Base-by-base conservation (phyloP, 2,329 filamentous ascomycete species). In the Penicillium sp. region DNA sequence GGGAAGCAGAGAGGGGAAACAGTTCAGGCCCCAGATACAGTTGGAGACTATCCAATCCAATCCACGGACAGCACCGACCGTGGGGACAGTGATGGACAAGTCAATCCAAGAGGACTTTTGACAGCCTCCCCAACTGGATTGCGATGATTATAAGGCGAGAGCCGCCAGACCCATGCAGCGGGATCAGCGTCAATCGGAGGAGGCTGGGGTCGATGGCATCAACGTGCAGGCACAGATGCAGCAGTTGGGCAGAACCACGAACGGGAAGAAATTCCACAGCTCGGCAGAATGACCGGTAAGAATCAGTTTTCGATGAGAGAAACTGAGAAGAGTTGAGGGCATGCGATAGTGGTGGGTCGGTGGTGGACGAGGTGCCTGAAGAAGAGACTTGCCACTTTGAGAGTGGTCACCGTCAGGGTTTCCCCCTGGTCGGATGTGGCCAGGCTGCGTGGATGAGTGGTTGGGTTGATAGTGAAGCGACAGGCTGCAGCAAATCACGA, bases 191-290 rank as follows among this genome's bases (percentile, higher is more conserved):
- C 33, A 32, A 47, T 28, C 27, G 13, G 32, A 48, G 45, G 54
- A 47, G 51, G 55, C 50, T 54, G 52, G 55, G 51, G 43, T 38
- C 25, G 38, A 57, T 55, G 45, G 52, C 52, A 52, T 54, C 50
- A 54, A 39, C 51, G 41, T 48, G 50, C 54, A 58, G 48, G 18
- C 29, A 11, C 28, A 26, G 34, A 34, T 45, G 34, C 35, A 39
- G 42, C 34, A 47, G 54, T 58, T 58, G 53, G 55, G 55, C 57
- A 60, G 50, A 59, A 56, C 51, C 52, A 29, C 48, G 48, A 56
- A 56, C 56, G 43, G 9, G 29, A 7, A 32, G 18, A 3, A 7
- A 7, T 32, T 32, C 9, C 29, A 32, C 29, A 7, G 29, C 7
- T 11, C 7, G 29, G 29, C 29, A 32, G 29, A 11, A 32, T 7